Conservation (phyloP, 805 yeast species). For the Nakazawaea populi region DNA sequence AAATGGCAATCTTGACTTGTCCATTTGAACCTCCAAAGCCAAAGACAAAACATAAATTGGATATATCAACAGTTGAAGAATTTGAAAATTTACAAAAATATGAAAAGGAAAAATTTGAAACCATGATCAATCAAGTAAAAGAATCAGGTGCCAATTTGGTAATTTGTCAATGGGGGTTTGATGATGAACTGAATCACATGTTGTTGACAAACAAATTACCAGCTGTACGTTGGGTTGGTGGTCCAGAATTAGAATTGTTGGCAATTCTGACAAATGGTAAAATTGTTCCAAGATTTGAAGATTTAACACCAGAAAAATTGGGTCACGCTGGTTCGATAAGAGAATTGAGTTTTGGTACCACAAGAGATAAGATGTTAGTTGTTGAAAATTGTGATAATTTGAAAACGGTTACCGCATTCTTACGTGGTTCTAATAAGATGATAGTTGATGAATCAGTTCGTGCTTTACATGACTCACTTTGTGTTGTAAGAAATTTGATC, state of each 20-base stretch:
- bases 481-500: slow-evolving; percentile 94
- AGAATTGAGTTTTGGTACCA: slow-evolving; percentile 93
- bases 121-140: slow-evolving; percentile 86
- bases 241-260: slow-evolving; percentile 89
- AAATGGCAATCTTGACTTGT: slow-evolving; percentile 92
- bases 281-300: slow-evolving; percentile 96
- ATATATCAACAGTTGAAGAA: slow-evolving; percentile 90
- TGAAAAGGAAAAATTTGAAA: slow-evolving; percentile 84
- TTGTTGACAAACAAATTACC: slow-evolving; percentile 83
- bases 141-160: slow-evolving; percentile 92
- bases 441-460: slow-evolving; percentile 95
- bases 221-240: slow-evolving; percentile 99
- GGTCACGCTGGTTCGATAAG: slow-evolving; percentile 83
- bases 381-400: slow-evolving; percentile 85
- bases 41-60: slow-evolving; percentile 95
- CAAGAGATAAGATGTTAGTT: slow-evolving; percentile 92
- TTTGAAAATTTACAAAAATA: slow-evolving; percentile 85
- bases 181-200: slow-evolving; percentile 96
- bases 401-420: slow-evolving; percentile 85
- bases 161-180: slow-evolving; percentile 99
- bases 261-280: slow-evolving; percentile 98
- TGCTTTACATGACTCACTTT: slow-evolving; percentile 92
- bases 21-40: slow-evolving; percentile 99
- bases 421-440: slow-evolving; percentile 97
- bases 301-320: slow-evolving; percentile 70